Evolutionary conservation across 192 early-diverging fungal genomes (phyloP).

Genomic region (Coemansia sp.): DNA sequence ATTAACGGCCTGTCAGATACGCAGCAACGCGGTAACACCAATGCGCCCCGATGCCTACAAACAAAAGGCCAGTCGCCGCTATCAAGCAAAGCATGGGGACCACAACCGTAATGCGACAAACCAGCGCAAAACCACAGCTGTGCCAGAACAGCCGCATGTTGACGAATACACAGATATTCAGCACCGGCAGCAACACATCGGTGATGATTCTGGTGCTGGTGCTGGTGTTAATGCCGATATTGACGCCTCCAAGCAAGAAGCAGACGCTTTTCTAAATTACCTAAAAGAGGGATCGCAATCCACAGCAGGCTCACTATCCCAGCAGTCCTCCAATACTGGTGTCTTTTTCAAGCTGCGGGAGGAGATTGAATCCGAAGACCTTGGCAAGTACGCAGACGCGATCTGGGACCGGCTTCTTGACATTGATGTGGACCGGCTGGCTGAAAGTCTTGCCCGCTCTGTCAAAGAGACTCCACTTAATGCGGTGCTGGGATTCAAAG

Average conservation of each 20-base stretch:
- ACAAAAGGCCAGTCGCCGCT: constrained; percentile 50
- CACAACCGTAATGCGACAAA: background rate
- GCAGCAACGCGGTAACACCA: background rate
- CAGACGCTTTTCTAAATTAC: constrained; percentile 25
- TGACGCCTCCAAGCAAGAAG: background rate
- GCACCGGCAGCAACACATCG: background rate
- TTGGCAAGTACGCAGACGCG: constrained; percentile 11
- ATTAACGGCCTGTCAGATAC: too few species aligned
- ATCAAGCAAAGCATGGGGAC: constrained; percentile 31
- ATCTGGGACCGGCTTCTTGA: constrained; percentile 23
- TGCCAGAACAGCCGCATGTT: constrained; percentile 15
- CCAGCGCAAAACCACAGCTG: background rate
- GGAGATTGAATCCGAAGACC: constrained; percentile 17
- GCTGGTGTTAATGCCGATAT: background rate
- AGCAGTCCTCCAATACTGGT: constrained; percentile 10
- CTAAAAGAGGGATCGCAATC: constrained; percentile 26
- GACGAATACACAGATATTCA: constrained; percentile 1
- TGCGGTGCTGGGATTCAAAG: background rate
- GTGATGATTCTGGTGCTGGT: background rate
- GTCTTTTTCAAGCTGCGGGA: constrained; percentile 41
- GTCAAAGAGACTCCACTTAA: background rate
- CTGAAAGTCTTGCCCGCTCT: background rate
- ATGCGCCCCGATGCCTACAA: constrained; percentile 54
- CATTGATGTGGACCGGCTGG: constrained; percentile 19
- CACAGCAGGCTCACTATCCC: constrained; percentile 3